A percentile compares a stretch with the other conserved stretches of the same genome.
These are phyloP conservation scores for Miamiensis avidus DNA, from an alignment of 169 alveolate genomes.

Conservation along the genomic window DNA sequence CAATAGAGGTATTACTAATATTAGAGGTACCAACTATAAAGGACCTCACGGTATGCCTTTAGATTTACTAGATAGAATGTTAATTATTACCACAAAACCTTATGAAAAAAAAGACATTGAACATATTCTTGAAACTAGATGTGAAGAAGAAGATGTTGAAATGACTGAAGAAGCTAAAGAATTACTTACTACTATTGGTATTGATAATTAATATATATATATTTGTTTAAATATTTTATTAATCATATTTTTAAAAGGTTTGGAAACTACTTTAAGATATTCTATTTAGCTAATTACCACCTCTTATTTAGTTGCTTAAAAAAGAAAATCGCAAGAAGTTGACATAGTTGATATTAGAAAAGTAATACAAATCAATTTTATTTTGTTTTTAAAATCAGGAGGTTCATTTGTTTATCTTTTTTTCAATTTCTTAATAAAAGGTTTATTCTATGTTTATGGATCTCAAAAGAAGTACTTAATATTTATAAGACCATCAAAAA, in stretches of 20 bases:
- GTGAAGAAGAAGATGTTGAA: slow-evolving; percentile 98
- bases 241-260: slow-evolving; percentile 29
- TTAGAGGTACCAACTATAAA: slow-evolving; percentile 97
- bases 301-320: slow-evolving; percentile 85
- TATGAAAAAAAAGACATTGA: slow-evolving; percentile 90
- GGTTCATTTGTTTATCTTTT: neutral
- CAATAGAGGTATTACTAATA: slow-evolving; percentile 96
- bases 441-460: slow-evolving; percentile 96
- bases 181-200: slow-evolving; percentile 94
- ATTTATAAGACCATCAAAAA: slow-evolving; percentile 91
- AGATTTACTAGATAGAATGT: slow-evolving; percentile 97
- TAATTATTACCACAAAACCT: slow-evolving; percentile 97
- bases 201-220: neutral
- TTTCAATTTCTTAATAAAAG: neutral
- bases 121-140: slow-evolving; percentile 94
- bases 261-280: slow-evolving; percentile 96
- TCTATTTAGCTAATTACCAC: slow-evolving; percentile 92
- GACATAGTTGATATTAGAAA: slow-evolving; percentile 95
- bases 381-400: neutral
- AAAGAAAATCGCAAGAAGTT: slow-evolving; percentile 92
- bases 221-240: neutral
- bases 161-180: slow-evolving; percentile 95
- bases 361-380: slow-evolving; percentile 40
- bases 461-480: slow-evolving; percentile 95
- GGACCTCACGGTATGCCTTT: slow-evolving; percentile 99